Evolutionary conservation across 495 filamentous ascomycete genomes (phyloP).

Genomic region (Trichoderma gamsii): DNA sequence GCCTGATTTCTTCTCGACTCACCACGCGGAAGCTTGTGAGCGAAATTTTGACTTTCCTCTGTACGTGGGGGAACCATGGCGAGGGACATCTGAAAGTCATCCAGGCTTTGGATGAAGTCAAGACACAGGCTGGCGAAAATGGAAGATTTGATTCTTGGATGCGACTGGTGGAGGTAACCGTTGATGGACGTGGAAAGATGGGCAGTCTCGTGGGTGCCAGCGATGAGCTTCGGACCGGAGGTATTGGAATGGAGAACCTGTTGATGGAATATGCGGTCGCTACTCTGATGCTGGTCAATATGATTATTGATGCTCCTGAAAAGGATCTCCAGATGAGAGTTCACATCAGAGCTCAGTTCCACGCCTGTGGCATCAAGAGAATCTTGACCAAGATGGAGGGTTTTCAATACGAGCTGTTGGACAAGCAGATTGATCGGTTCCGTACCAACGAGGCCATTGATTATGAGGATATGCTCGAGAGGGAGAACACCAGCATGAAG

Average conservation of each 20-base stretch:
- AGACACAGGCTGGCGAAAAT: conserved; percentile 82
- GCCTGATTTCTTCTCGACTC: conserved; percentile 79
- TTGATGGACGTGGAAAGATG: conserved; percentile 97
- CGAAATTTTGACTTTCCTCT: conserved; percentile 93
- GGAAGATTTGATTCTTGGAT: conserved; percentile 98
- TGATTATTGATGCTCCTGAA: conserved; percentile 88
- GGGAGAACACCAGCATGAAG: conserved; percentile 82
- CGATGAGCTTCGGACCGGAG: conserved; percentile 93
- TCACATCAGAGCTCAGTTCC: conserved; percentile 94
- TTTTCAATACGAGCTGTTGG: conserved; percentile 96
- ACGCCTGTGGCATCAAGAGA: conserved; percentile 89
- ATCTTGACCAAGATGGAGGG: conserved; percentile 95
- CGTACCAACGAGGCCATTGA: conserved; percentile 92
- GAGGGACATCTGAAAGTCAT: conserved; percentile 92
- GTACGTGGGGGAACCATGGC: conserved; percentile 85
- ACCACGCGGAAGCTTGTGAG: conserved; percentile 93
- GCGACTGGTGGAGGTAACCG: conserved; percentile 94
- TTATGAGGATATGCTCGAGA: conserved; percentile 93
- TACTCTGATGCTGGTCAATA: conserved; percentile 91
- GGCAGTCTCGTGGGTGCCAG: conserved; percentile 93
- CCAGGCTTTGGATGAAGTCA: conserved; percentile 87
- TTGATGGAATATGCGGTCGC: conserved; percentile 99
- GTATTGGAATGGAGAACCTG: conserved; percentile 97
- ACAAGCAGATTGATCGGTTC: conserved; percentile 96
- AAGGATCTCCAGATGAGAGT: conserved; percentile 82